A percentile compares a stretch with the other conserved stretches of the same genome.
These are phyloP conservation scores for Fraxinus angustifolia DNA, from an alignment of 305 asterid genomes.

Conservation along the genomic window DNA sequence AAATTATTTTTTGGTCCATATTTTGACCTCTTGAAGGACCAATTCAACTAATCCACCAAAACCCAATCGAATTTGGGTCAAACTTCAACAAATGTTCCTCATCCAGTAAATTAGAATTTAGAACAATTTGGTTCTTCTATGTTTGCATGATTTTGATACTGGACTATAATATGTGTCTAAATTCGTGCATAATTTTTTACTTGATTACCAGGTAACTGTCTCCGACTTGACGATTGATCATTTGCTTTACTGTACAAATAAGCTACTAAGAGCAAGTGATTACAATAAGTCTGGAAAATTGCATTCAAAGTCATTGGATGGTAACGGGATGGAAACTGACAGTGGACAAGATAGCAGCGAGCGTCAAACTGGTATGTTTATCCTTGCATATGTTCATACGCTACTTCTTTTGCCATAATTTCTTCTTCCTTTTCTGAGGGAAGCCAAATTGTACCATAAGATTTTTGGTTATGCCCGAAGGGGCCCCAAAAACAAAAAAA, in stretches of 20 bases:
- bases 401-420: conserved; percentile 3
- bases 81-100: neutral
- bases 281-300: conserved; percentile 28
- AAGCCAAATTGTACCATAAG: conserved; percentile 6
- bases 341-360: conserved; percentile 27
- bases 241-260: conserved; percentile 54
- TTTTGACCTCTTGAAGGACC: neutral
- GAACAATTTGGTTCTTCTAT: neutral
- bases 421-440: neutral
- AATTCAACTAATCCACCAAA: neutral
- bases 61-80: neutral
- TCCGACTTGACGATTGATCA: conserved; percentile 54
- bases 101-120: neutral
- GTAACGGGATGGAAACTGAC: conserved; percentile 10
- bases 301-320: conserved; percentile 23
- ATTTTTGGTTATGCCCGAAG: neutral
- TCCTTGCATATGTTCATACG: neutral
- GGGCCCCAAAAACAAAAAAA: neutral
- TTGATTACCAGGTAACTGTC: conserved; percentile 40
- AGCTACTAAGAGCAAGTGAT: conserved; percentile 34
- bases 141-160: conserved; percentile 20
- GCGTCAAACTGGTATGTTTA: conserved; percentile 34
- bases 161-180: conserved; percentile 26
- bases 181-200: conserved; percentile 24
- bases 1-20: neutral